Evolutionary conservation across 139 green algal species (phyloP), one percentile per base, ranked within the genome.

Genomic region (Coelastrella sp.): DNA sequence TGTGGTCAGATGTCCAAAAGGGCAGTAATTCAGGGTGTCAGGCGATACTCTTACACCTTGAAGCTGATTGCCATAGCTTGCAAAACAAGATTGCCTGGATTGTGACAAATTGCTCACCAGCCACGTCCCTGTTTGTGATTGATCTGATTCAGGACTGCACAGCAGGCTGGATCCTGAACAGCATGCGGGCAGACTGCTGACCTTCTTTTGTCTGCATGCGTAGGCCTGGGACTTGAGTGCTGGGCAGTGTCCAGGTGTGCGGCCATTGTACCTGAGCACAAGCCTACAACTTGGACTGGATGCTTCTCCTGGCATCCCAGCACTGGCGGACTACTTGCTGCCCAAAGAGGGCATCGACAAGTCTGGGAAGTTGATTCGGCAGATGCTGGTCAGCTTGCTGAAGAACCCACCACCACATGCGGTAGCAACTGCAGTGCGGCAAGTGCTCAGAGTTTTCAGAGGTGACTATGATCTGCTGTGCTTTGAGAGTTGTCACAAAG

Each of bases 211-310:
- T 70, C 12, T 76, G 19, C 10, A n/a, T 76, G 15, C 68, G 35
- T 49, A 76, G 68, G 68, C 68, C 10, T 76, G 68, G 68, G 68
- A 76, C 24, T 17, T 8, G 8, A 10, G 8, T 76, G 19, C 15
- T 76, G 68, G 68, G 7, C 20, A 10, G 20, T 87, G 82, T 61
- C 82, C 61, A 25, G 82, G 82, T 12, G 7, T 78, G 61, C 82
- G 56, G 25, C 82, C 86, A 20, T 59, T 85, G 75, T 90, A 84
- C 75, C 24, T 78, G 57, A 79, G 59, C 75, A 90, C 86, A 25
- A 57, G 68, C 8, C 61, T 14, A 19, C 91, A 95, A 83, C 75
- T 95, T 19, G 72, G 72, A 20, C 66, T 95, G 8, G 6, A 56
- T 8, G 25, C 25, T 22, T 74, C 56, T 24, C 70, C 60, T 7